Evolutionary conservation across 2,329 filamentous ascomycete genomes (phyloP).

Genomic region (Akanthomyces lecanii): DNA sequence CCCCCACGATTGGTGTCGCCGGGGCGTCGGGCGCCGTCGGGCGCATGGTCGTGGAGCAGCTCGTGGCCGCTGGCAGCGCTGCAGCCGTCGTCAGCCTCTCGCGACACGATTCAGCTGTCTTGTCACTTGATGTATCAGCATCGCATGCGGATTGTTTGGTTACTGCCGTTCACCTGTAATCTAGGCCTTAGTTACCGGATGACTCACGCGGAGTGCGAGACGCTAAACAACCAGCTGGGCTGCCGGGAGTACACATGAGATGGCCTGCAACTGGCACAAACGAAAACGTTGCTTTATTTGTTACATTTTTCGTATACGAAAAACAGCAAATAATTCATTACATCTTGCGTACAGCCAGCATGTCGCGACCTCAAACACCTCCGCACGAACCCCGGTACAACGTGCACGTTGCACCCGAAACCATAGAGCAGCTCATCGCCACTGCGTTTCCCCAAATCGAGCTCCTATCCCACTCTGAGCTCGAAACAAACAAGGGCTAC

Average conservation of each 20-base stretch:
- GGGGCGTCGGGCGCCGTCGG: no score
- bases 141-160: no score
- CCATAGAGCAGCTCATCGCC: constrained; percentile 17
- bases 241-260: background rate
- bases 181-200: background rate
- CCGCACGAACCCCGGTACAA: constrained; percentile 22
- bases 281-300: no score
- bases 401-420: constrained; percentile 17
- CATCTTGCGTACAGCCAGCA: background rate
- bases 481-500: constrained; percentile 20
- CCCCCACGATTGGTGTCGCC: no score
- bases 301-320: no score
- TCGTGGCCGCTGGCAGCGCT: background rate
- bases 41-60: no score
- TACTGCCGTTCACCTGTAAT: background rate
- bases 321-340: no score
- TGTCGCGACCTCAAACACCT: constrained; percentile 20
- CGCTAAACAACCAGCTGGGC: background rate
- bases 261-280: background rate
- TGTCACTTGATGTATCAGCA: background rate
- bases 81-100: no score
- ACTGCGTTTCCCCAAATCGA: constrained; percentile 16
- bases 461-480: constrained; percentile 15
- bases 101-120: background rate
- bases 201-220: background rate